These are phyloP conservation scores for Pluteus cervinus DNA, from an alignment of 768 basidiomycete species.

Conservation along the genomic window DNA sequence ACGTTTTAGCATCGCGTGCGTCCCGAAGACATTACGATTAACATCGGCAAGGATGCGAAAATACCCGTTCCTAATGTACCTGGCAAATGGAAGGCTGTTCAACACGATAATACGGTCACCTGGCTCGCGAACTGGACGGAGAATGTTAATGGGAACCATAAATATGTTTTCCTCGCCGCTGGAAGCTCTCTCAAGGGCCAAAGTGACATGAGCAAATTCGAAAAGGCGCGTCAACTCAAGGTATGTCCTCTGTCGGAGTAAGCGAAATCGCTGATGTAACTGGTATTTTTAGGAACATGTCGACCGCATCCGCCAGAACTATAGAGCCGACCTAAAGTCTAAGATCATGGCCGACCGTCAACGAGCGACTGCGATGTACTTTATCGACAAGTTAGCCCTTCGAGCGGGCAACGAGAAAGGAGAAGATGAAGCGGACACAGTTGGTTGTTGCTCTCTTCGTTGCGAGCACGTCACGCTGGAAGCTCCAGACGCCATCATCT, in stretches of 20 bases:
- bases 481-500: constrained; percentile 80
- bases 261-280: background rate
- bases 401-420: constrained; percentile 99
- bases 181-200: constrained; percentile 97
- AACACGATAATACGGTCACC: constrained; percentile 94
- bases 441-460: constrained; percentile 96
- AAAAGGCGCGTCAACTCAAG: constrained; percentile 95
- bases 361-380: constrained; percentile 98
- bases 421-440: constrained; percentile 98
- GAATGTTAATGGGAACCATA: constrained; percentile 92
- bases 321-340: constrained; percentile 73
- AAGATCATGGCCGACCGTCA: constrained; percentile 95
- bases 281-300: constrained; percentile 65
- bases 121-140: constrained; percentile 99
- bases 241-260: constrained; percentile 36
- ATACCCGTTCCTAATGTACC: constrained; percentile 87
- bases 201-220: constrained; percentile 96
- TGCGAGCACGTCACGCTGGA: constrained; percentile 95
- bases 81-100: constrained; percentile 84
- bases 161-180: constrained; percentile 98
- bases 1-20: constrained; percentile 66
- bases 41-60: constrained; percentile 74
- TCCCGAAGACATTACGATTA: constrained; percentile 94
- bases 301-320: constrained; percentile 86
- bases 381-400: constrained; percentile 94